These are phyloP conservation scores for Petunia secreta DNA, from an alignment of 257 asterid species.

Conservation along the genomic window DNA sequence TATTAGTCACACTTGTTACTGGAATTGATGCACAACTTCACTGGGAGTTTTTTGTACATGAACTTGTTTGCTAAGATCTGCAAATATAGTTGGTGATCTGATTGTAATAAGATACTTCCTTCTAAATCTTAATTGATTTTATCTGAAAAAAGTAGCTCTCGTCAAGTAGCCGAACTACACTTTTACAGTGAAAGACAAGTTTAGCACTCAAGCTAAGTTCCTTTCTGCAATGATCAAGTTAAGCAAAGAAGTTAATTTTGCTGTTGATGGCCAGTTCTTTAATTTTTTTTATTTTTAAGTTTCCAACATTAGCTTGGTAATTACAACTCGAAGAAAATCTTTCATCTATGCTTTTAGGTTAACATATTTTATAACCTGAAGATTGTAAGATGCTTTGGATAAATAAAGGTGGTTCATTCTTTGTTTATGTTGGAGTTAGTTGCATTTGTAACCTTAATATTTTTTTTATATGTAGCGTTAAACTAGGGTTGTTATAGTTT, in stretches of 20 bases:
- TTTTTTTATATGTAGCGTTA: no score
- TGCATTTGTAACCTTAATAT: no score
- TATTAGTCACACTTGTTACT: slow-evolving; percentile 16
- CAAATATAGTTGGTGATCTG: slow-evolving; percentile 22
- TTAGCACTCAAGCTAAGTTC: neutral
- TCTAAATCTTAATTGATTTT: slow-evolving; percentile 8
- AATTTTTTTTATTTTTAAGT: no score
- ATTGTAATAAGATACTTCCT: slow-evolving; percentile 20
- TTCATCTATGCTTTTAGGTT: no score
- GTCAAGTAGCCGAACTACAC: neutral
- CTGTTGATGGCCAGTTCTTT: neutral
- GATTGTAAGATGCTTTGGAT: no score
- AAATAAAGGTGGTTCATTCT: no score
- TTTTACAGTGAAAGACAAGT: slow-evolving; percentile 7
- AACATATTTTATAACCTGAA: no score
- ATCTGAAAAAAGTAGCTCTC: neutral
- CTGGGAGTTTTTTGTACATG: slow-evolving; percentile 20
- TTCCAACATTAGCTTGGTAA: no score
- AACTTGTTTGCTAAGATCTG: slow-evolving; percentile 11
- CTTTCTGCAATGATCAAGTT: slow-evolving; percentile 16
- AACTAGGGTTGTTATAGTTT: no score
- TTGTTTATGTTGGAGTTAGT: no score
- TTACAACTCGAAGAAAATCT: neutral
- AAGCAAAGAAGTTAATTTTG: neutral
- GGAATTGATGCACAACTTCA: neutral